phyloP scores from a whole-genome alignment of 1,284 basidiomycete genomes.

The Ustilago esculenta region DNA sequence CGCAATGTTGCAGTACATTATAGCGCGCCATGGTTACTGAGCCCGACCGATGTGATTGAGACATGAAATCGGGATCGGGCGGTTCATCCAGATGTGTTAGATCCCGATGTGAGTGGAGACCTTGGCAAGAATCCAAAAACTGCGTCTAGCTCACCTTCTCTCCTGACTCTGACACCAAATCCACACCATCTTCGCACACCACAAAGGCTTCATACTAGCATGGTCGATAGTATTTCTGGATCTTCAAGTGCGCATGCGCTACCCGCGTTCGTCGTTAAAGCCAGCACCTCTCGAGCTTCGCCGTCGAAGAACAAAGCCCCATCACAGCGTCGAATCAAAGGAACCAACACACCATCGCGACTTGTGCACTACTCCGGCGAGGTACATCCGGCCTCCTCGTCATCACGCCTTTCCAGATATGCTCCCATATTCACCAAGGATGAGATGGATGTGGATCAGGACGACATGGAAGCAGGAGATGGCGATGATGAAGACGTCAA shows the following conservation, averaged over 20 bases:
- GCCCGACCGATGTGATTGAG: no score
- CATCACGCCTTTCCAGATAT: constrained; percentile 22
- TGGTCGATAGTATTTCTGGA: no score
- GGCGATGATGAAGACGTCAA: constrained; percentile 22
- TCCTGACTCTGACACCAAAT: no score
- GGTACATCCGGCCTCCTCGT: constrained; percentile 29
- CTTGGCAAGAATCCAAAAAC: no score
- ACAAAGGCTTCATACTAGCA: no score
- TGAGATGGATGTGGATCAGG: constrained; percentile 45
- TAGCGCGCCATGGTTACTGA: no score
- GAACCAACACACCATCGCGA: constrained; percentile 31
- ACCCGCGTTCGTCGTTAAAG: constrained; percentile 28
- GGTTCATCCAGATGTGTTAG: no score
- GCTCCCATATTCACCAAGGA: constrained; percentile 43
- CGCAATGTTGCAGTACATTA: no score
- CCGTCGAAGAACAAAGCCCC: constrained; percentile 3
- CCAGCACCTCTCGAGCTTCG: constrained; percentile 22
- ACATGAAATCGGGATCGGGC: no score
- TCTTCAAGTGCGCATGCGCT: constrained; percentile 6
- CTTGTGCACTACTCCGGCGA: constrained; percentile 43
- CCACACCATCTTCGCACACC: no score
- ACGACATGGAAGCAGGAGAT: constrained; percentile 19
- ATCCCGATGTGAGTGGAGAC: no score
- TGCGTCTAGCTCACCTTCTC: no score
- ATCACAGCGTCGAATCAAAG: constrained; percentile 25